Conservation (phyloP, 148 eudicot genomes). For the Dianthus caryophyllus region DNA sequence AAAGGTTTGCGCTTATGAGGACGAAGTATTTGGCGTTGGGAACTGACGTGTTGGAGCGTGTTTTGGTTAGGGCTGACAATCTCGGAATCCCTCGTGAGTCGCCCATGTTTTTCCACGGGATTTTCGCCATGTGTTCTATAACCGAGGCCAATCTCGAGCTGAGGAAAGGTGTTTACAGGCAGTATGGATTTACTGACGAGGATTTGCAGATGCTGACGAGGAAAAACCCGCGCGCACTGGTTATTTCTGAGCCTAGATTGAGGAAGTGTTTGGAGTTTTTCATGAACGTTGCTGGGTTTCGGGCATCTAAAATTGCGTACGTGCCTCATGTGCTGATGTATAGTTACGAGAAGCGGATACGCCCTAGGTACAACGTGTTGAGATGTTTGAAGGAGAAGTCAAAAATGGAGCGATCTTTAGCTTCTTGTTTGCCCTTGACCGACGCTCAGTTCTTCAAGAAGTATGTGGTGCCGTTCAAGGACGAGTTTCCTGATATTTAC, state of each 20-base stretch:
- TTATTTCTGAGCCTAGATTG: no score
- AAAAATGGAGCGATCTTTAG: conserved; percentile 10
- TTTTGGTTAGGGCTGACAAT: conserved; percentile 24
- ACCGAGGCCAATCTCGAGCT: no score
- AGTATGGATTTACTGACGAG: no score
- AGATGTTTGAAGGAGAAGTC: conserved; percentile 28
- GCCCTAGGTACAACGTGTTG: background rate
- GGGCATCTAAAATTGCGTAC: conserved; percentile 16
- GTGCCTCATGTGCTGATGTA: conserved; percentile 4
- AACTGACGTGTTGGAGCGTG: conserved; percentile 11
- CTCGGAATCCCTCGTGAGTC: no score
- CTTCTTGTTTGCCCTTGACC: background rate
- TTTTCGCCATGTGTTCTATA: no score
- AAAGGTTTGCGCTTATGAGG: conserved; percentile 7
- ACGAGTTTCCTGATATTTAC: conserved; percentile 10
- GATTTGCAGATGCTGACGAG: no score
- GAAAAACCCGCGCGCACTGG: no score
- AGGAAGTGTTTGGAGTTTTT: no score
- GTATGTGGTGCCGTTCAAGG: conserved; percentile 24
- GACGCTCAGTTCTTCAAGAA: conserved; percentile 19
- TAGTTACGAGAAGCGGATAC: conserved; percentile 21
- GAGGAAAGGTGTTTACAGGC: no score
- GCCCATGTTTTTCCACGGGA: no score
- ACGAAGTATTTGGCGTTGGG: conserved; percentile 2
- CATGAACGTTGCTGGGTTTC: conserved; percentile 31